These are phyloP conservation scores for Apiospora hydei DNA, from an alignment of 2,329 filamentous ascomycete species.

Conservation along the genomic window DNA sequence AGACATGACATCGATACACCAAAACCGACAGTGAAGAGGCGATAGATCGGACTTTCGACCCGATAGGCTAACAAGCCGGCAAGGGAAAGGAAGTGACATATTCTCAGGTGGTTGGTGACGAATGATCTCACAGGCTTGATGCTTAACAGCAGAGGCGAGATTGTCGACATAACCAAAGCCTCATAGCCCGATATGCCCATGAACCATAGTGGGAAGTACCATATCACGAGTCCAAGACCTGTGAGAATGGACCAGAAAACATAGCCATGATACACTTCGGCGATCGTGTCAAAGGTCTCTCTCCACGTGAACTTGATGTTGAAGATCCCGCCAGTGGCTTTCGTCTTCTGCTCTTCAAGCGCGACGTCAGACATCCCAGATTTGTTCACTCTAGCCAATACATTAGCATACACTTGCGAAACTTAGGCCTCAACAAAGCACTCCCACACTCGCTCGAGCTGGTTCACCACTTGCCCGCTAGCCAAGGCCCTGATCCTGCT, in stretches of 20 bases:
- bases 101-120: constrained; percentile 71
- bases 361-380: constrained; percentile 54
- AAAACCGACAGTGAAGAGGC: constrained; percentile 83
- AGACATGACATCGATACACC: constrained; percentile 82
- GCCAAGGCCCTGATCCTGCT: background rate
- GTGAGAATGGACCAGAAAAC: constrained; percentile 97
- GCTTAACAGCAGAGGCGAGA: constrained; percentile 81
- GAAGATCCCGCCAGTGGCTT: constrained; percentile 74
- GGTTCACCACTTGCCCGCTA: background rate
- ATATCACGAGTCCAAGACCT: constrained; percentile 85
- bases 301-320: constrained; percentile 75
- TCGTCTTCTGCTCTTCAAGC: constrained; percentile 80
- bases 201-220: constrained; percentile 98
- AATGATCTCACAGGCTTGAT: constrained; percentile 73
- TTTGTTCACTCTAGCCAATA: constrained; percentile 51
- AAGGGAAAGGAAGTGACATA: constrained; percentile 79
- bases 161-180: constrained; percentile 81
- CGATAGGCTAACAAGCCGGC: constrained; percentile 81
- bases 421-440: background rate
- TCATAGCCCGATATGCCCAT: constrained; percentile 99
- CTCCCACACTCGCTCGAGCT: constrained; percentile 19
- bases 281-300: constrained; percentile 79
- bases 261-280: constrained; percentile 93
- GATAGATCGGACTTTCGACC: constrained; percentile 72
- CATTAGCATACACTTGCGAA: constrained; percentile 17